Percentiles rank a stretch among this genome's conserved stretches.
Evolutionary conservation across 2,329 filamentous ascomycete species (phyloP).

Genomic region (Dothistroma septosporum): DNA sequence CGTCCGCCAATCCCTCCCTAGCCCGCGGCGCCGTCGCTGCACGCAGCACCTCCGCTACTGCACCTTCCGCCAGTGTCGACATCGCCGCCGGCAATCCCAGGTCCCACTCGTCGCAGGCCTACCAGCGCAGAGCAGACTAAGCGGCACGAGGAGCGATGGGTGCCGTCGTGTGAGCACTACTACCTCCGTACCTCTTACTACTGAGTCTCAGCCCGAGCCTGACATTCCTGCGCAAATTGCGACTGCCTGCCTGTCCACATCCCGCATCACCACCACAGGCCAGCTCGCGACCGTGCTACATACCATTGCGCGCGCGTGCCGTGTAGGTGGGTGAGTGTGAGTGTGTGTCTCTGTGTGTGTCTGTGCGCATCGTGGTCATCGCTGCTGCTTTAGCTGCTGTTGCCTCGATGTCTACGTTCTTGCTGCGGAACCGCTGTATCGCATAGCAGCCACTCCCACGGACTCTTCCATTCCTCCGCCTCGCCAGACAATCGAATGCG

Average conservation of each 20-base stretch:
- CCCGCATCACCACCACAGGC: neutral
- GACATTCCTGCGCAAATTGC: conserved; percentile 17
- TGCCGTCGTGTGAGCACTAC: neutral
- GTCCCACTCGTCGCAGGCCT: neutral
- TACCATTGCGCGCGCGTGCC: neutral
- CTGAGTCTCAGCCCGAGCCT: no score
- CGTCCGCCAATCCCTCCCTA: neutral
- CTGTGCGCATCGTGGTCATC: conserved; percentile 6
- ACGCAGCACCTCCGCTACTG: neutral
- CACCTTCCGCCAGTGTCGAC: neutral
- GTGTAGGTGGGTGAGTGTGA: no score
- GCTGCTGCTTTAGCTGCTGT: conserved; percentile 5
- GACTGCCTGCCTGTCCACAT: conserved; percentile 3
- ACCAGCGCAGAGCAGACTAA: neutral
- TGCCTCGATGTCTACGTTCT: conserved; percentile 12
- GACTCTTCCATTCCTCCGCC: neutral
- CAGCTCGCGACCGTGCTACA: conserved; percentile 10
- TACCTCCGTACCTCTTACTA: no score
- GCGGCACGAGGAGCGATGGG: neutral
- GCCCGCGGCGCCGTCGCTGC: neutral
- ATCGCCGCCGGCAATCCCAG: neutral
- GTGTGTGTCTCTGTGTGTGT: neutral
- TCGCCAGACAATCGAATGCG: neutral
- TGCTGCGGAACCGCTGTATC: conserved; percentile 5
- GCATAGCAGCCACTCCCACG: neutral